Evolutionary conservation across 352 stramenopile genomes (phyloP), one percentile per base, ranked within the genome.

Genomic region (Pythium folliculosum): DNA sequence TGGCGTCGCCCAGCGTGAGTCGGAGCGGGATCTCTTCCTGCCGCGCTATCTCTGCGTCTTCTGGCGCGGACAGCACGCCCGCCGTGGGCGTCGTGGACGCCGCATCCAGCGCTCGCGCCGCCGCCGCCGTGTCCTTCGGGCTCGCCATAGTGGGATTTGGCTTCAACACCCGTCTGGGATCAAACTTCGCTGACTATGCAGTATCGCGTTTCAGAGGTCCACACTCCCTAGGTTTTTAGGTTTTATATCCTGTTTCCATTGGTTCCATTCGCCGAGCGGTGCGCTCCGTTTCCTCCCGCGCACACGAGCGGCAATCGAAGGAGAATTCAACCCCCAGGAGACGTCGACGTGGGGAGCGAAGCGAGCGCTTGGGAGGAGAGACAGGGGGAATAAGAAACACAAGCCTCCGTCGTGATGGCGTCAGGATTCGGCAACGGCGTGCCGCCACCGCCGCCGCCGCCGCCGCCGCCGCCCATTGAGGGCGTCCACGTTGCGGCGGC

Each of bases 1-100:
- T 81, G 40, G 77, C 71, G 13, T 73, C 75, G 1, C 84, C 84
- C 3, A 96, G 76, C 19, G 75, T 81, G 27, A 96, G 48, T 9
- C 65, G 63, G 19, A 96, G 81, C 1, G 86, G 81, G 58, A 94
- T 92, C 65, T 69, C 56, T 49, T 81, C 63, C 45, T 64, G 53
- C 35, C 3, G 25, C 27, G 27, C 27, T n/a, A n/a, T n/a, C 27
- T 2, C 27, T 5, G 27, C 35, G 13, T 67, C 51, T 8, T 50
- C 30, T 8, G 30, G 30, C 7, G n/a, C 45, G 12, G 25, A 49
- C 16, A n/a, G 22, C 2, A 25, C 0, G 6, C 43, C 27, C 10
- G 45, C 63, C 3, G 25, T 47, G 4, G 51, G 30, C 27, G 43
- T 54, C 27, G 58, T 35, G 2, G 65, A 48, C 9, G 51, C 53